Evolutionary conservation across 2,329 filamentous ascomycete genomes (phyloP).

Genomic region (Claviceps fusiformis): DNA sequence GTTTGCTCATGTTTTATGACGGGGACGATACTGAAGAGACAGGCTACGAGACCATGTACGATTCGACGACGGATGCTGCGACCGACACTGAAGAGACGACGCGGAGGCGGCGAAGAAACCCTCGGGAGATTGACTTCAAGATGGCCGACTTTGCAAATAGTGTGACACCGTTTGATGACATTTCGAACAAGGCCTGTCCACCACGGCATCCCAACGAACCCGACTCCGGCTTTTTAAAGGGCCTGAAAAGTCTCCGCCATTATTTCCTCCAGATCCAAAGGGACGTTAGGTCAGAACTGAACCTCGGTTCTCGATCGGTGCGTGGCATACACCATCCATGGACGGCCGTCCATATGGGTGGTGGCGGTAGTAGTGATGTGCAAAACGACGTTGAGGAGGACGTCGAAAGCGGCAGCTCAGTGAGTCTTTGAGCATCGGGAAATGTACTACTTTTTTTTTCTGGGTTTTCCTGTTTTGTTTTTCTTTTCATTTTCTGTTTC

Average conservation of each 20-base stretch:
- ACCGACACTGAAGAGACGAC: conserved; percentile 44
- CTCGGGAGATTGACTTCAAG: conserved; percentile 71
- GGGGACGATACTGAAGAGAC: conserved; percentile 48
- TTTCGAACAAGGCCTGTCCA: conserved; percentile 54
- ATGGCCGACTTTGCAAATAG: conserved; percentile 99
- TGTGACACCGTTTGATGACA: conserved; percentile 70
- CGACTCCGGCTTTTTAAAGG: conserved; percentile 80
- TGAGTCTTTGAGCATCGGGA: conserved; percentile 1
- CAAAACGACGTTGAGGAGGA: conserved; percentile 18
- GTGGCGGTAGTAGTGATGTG: conserved; percentile 11
- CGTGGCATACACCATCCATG: conserved; percentile 6
- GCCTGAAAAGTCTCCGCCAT: conserved; percentile 60
- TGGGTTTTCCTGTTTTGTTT: background rate
- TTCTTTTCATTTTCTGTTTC: background rate
- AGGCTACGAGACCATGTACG: conserved; percentile 37
- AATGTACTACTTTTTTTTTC: background rate
- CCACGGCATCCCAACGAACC: conserved; percentile 68
- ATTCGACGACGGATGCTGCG: conserved; percentile 44
- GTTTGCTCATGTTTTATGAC: conserved; percentile 90
- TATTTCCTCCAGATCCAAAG: conserved; percentile 83
- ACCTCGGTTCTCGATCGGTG: conserved; percentile 24
- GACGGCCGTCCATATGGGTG: conserved; percentile 11
- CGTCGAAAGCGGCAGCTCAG: background rate
- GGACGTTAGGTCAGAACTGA: conserved; percentile 47
- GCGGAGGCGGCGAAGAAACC: conserved; percentile 33